phyloP scores from a whole-genome alignment of 805 yeast species.

The Zygosaccharomyces gambellarensis region DNA sequence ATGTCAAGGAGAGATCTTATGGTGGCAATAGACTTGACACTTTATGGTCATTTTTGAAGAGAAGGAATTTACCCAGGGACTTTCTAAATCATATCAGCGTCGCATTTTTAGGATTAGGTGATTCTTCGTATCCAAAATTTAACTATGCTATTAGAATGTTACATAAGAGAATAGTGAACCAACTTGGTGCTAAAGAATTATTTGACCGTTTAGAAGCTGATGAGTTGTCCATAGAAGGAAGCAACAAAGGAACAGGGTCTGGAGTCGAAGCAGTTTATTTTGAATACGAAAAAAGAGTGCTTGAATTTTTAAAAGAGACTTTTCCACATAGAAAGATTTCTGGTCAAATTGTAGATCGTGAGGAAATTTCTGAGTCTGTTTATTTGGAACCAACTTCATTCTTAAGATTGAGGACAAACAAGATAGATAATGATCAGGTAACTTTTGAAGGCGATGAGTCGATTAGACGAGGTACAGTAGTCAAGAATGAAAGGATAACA shows the following conservation, averaged over 20 bases:
- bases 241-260: conserved; percentile 31
- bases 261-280: conserved; percentile 67
- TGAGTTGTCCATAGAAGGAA: conserved; percentile 71
- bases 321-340: conserved; percentile 36
- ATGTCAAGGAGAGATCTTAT: conserved; percentile 44
- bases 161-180: conserved; percentile 63
- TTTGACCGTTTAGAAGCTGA: conserved; percentile 82
- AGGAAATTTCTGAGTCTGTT: conserved; percentile 19
- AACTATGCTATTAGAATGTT: conserved; percentile 84
- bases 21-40: conserved; percentile 17
- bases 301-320: conserved; percentile 34
- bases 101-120: conserved; percentile 87
- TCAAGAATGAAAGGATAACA: conserved; percentile 58
- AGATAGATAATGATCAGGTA: not conserved
- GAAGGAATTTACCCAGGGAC: conserved; percentile 56
- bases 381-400: conserved; percentile 31
- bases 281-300: conserved; percentile 60
- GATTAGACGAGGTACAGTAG: conserved; percentile 42
- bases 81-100: conserved; percentile 57
- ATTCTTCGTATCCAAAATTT: conserved; percentile 82
- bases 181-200: conserved; percentile 75
- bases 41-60: conserved; percentile 71
- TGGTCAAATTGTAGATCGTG: conserved; percentile 20
- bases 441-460: conserved; percentile 19
- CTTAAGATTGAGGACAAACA: conserved; percentile 6